These are phyloP conservation scores for Escovopsis weberi DNA, from an alignment of 2,329 filamentous ascomycete genomes.

Conservation along the genomic window DNA sequence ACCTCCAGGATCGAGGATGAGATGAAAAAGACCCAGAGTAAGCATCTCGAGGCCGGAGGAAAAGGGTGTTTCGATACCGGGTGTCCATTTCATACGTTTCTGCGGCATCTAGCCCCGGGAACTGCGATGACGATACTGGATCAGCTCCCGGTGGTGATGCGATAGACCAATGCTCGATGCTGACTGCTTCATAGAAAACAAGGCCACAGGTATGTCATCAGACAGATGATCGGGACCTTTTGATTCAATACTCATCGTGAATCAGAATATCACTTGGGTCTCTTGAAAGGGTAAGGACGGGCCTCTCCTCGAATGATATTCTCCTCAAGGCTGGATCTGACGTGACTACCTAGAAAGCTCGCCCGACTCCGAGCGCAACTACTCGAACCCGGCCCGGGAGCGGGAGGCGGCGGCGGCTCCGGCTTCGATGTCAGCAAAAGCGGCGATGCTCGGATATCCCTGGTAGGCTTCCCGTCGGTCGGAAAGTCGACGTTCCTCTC, in stretches of 20 bases:
- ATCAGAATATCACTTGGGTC: constrained; percentile 90
- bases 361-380: constrained; percentile 88
- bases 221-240: too few relatives aligned
- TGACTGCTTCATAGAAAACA: constrained; percentile 59
- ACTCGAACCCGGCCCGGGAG: constrained; percentile 71
- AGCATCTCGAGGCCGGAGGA: constrained; percentile 15
- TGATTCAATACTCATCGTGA: constrained; percentile 6
- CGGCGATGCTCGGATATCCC: constrained; percentile 88
- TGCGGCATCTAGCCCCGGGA: too few relatives aligned
- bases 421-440: constrained; percentile 94
- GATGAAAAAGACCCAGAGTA: constrained; percentile 98
- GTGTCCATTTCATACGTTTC: too few relatives aligned
- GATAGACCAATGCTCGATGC: constrained; percentile 6
- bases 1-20: constrained; percentile 88
- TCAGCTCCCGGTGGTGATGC: too few relatives aligned
- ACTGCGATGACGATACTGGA: too few relatives aligned
- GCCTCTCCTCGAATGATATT: not conserved
- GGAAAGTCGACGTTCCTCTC: constrained; percentile 98
- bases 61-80: too few relatives aligned
- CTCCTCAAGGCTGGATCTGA: constrained; percentile 5
- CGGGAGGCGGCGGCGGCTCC: constrained; percentile 61
- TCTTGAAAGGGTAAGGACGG: constrained; percentile 75
- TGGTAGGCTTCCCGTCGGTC: constrained; percentile 97
- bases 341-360: constrained; percentile 55
- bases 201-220: constrained; percentile 71